Conservation (phyloP, 2,329 filamentous ascomycete species). For the Aspergillus niger region DNA sequence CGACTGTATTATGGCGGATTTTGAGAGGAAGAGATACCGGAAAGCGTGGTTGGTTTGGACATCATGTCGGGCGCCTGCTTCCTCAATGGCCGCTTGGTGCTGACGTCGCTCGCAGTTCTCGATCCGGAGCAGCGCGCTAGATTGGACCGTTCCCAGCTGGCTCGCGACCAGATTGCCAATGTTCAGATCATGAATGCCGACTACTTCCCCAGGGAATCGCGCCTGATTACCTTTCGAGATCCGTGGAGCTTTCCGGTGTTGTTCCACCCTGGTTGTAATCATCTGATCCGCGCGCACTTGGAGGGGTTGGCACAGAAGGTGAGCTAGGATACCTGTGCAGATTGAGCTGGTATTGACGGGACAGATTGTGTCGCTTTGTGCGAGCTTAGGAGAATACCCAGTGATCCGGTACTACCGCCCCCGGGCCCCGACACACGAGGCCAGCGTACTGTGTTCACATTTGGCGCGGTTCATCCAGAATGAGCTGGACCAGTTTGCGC, state of each 20-base stretch:
- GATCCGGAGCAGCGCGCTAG: constrained; percentile 70
- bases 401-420: constrained; percentile 90
- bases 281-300: constrained; percentile 79
- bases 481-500: constrained; percentile 84
- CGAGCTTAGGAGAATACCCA: constrained; percentile 90
- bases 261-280: constrained; percentile 88
- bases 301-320: constrained; percentile 87
- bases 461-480: constrained; percentile 89
- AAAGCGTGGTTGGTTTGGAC: constrained; percentile 85
- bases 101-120: constrained; percentile 56
- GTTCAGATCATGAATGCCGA: constrained; percentile 84
- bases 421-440: constrained; percentile 74
- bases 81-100: constrained; percentile 8
- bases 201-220: constrained; percentile 87
- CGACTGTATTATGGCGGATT: constrained; percentile 90
- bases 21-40: constrained; percentile 80
- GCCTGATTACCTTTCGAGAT: constrained; percentile 87
- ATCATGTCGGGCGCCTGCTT: constrained; percentile 51
- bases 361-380: constrained; percentile 82
- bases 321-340: constrained; percentile 12
- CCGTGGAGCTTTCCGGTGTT: constrained; percentile 94
- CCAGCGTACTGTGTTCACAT: constrained; percentile 81
- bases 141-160: constrained; percentile 70
- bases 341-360: constrained; percentile 21
- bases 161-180: constrained; percentile 73